Conservation (phyloP, 192 early-diverging fungal genomes). For the Backusella luteola region DNA sequence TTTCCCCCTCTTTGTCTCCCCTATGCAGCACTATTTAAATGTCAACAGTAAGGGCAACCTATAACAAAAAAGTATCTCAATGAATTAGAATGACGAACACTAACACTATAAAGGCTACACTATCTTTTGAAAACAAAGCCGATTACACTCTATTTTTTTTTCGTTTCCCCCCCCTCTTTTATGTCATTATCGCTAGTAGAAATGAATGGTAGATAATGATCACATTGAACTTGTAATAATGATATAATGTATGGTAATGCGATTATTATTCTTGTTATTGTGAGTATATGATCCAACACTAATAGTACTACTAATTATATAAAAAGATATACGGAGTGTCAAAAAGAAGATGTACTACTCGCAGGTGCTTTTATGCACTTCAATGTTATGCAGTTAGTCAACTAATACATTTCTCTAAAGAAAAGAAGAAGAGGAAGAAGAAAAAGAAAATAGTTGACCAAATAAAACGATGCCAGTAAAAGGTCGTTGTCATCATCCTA, state of each 20-base stretch:
- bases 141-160: background rate
- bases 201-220: background rate
- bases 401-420: background rate
- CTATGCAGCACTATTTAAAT: conserved; percentile 3
- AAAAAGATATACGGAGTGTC: background rate
- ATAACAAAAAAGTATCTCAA: background rate
- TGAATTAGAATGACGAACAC: background rate
- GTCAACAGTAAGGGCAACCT: background rate
- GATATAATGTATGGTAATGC: background rate
- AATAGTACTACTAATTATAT: background rate
- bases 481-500: background rate
- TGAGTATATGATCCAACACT: background rate
- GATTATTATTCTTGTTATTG: background rate
- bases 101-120: background rate
- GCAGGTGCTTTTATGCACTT: background rate
- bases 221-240: background rate
- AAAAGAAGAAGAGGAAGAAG: background rate
- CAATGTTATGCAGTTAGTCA: conserved; percentile 2
- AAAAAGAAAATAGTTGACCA: background rate
- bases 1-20: background rate
- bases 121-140: background rate
- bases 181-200: background rate
- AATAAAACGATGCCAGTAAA: background rate
- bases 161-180: background rate
- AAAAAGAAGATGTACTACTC: conserved; percentile 1